Conservation (phyloP, 1,139 yeast genomes). For the Yamadazyma siamensis region DNA sequence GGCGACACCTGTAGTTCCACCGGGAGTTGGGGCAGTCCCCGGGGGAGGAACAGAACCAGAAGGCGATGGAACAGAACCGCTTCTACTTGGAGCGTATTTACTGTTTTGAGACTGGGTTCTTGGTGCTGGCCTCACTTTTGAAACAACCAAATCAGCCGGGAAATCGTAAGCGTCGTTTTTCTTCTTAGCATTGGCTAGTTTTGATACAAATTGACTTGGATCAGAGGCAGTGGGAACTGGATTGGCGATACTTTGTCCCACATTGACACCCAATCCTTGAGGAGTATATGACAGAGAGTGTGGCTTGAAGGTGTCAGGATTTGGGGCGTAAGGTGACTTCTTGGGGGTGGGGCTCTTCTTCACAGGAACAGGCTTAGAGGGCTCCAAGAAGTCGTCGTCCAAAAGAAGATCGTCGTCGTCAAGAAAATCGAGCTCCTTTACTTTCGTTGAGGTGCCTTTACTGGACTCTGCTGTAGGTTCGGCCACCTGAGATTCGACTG, state of each 20-base stretch:
- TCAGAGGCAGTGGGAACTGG: no score
- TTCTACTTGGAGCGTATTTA: slow-evolving; percentile 23
- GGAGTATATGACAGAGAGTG: no score
- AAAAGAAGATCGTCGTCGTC: slow-evolving; percentile 17
- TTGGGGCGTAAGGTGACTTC: no score
- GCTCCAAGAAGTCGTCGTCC: slow-evolving; percentile 15
- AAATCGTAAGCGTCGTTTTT: slow-evolving; percentile 78
- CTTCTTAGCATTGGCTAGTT: slow-evolving; percentile 45
- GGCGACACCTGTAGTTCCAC: not conserved
- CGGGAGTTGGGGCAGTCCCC: slow-evolving; percentile 1
- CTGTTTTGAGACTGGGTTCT: slow-evolving; percentile 17
- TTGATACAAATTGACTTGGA: no score
- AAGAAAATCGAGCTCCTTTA: slow-evolving; percentile 10
- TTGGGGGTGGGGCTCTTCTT: no score
- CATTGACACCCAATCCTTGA: no score
- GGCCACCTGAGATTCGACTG: no score
- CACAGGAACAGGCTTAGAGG: no score
- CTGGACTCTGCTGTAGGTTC: not conserved
- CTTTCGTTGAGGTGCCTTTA: not conserved
- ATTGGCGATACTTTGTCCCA: no score
- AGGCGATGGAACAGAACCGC: slow-evolving; percentile 5
- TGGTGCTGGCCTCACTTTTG: slow-evolving; percentile 30
- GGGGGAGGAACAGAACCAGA: not conserved
- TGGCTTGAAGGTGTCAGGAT: no score
- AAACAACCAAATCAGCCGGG: slow-evolving; percentile 57